Conservation (phyloP, 257 asterid species). For the Sherardia arvensis region DNA sequence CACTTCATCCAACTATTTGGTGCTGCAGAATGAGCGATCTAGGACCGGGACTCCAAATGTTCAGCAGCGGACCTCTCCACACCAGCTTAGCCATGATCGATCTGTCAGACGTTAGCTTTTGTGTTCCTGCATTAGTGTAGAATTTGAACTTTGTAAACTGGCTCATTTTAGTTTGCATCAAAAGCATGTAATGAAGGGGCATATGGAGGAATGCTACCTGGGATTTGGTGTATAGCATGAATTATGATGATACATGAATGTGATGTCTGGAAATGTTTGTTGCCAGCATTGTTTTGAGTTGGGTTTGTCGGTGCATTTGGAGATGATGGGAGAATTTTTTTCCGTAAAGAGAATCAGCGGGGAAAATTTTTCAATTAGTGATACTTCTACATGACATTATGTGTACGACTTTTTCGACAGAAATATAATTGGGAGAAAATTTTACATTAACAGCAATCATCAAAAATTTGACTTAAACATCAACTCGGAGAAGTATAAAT, state of each 20-base stretch:
- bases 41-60: slow-evolving; percentile 36
- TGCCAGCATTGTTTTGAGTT: neutral
- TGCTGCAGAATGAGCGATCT: slow-evolving; percentile 55
- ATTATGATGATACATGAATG: neutral
- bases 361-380: too few species aligned
- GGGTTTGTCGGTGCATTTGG: neutral
- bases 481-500: too few species aligned
- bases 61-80: slow-evolving; percentile 33
- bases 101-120: slow-evolving; percentile 33
- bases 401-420: too few species aligned
- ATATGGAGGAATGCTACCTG: neutral
- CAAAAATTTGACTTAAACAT: too few species aligned
- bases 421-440: too few species aligned
- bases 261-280: neutral
- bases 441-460: too few species aligned
- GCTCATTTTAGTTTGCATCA: neutral
- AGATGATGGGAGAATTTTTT: too few species aligned
- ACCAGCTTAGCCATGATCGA: slow-evolving; percentile 21
- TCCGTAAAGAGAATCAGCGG: too few species aligned
- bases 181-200: neutral
- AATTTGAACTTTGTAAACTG: neutral
- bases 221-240: slow-evolving; percentile 8
- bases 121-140: neutral
- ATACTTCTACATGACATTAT: too few species aligned
- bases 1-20: slow-evolving; percentile 61